Evolutionary conservation across 257 asterid genomes (phyloP).

Genomic region (Penstemon barbatus): DNA sequence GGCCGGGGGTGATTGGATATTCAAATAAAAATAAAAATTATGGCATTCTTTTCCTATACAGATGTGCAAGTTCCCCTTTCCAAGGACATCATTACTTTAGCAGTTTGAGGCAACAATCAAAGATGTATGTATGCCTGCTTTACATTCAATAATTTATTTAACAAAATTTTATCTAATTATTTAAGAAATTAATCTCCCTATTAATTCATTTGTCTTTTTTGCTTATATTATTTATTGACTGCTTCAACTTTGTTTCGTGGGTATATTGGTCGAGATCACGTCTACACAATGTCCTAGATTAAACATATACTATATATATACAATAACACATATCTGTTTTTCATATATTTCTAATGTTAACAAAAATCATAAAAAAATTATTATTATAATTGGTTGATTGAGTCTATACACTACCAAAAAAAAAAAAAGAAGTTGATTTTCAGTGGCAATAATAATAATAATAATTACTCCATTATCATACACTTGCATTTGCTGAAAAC

Average conservation of each 20-base stretch:
- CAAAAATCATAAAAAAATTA: background rate
- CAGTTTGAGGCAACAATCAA: slow-evolving; percentile 4
- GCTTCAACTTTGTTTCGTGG: background rate
- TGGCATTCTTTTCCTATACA: slow-evolving; percentile 24
- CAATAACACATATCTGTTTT: background rate
- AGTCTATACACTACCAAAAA: no score
- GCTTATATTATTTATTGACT: background rate
- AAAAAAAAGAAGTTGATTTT: no score
- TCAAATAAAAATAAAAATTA: background rate
- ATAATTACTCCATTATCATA: no score
- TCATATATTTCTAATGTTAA: background rate
- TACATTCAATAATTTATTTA: slow-evolving; percentile 3
- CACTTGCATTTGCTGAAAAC: no score
- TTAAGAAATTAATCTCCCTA: background rate
- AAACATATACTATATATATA: background rate
- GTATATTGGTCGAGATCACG: background rate
- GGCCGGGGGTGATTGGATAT: background rate
- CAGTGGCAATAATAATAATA: no score
- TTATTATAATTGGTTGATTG: background rate
- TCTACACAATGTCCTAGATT: background rate
- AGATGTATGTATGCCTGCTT: background rate
- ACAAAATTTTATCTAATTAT: background rate
- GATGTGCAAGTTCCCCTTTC: slow-evolving; percentile 28
- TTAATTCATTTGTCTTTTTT: background rate
- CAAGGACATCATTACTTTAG: slow-evolving; percentile 22